Conservation (phyloP, 2,329 filamentous ascomycete species). For the Fusarium sp. region DNA sequence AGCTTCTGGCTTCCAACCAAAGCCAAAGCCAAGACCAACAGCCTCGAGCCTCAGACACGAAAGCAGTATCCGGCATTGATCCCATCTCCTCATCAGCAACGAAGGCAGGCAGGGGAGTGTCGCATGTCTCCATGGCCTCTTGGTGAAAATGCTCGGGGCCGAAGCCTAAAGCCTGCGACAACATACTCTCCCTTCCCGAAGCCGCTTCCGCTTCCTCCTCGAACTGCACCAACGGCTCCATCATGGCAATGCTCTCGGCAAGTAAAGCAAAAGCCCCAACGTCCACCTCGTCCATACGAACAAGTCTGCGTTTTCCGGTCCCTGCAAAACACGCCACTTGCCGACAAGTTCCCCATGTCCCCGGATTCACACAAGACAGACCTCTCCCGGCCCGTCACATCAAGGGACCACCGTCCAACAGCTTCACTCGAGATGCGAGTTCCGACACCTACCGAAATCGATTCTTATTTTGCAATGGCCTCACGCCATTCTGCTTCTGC, state of each 20-base stretch:
- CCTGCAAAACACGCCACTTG: conserved; percentile 23
- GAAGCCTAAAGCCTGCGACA: conserved; percentile 40
- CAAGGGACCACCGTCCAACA: conserved; percentile 25
- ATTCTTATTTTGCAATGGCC: conserved; percentile 34
- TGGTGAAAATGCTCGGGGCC: conserved; percentile 32
- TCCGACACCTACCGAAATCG: conserved; percentile 16
- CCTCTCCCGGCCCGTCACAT: conserved; percentile 29
- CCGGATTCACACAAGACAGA: conserved; percentile 22
- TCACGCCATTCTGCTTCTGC: conserved; percentile 40
- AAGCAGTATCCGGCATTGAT: conserved; percentile 48
- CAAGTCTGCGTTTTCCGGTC: conserved; percentile 31
- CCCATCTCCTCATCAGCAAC: conserved; percentile 43
- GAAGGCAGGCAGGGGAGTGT: conserved; percentile 37
- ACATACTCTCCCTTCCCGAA: conserved; percentile 57
- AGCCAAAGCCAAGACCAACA: conserved; percentile 24
- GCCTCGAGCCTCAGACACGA: conserved; percentile 25
- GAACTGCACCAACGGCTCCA: conserved; percentile 38
- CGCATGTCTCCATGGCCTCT: conserved; percentile 44
- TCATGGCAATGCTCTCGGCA: conserved; percentile 45
- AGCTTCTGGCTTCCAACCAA: conserved; percentile 55
- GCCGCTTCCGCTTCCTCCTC: conserved; percentile 48
- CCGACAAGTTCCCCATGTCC: conserved; percentile 27
- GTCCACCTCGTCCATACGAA: conserved; percentile 46
- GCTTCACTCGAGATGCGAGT: conserved; percentile 26
- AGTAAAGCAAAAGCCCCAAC: conserved; percentile 39